Evolutionary conservation across 768 basidiomycete species (phyloP).

Genomic region (Boletus reticuloceps): DNA sequence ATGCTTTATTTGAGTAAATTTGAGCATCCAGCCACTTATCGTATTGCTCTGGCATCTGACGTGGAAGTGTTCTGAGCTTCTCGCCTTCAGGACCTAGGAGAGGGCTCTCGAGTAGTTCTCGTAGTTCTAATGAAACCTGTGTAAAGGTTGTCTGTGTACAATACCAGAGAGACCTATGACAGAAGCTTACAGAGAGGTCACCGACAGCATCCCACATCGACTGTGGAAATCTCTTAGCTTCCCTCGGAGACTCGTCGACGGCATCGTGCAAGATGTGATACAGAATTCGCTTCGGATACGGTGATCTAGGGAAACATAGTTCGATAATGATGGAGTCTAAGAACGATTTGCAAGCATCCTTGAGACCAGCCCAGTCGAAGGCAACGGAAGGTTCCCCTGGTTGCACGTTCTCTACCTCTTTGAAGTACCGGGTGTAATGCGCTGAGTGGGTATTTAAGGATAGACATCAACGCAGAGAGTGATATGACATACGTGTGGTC

Average conservation of each 20-base stretch:
- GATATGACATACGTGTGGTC: conserved; percentile 55
- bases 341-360: conserved; percentile 69
- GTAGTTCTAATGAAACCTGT: conserved; percentile 64
- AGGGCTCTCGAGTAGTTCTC: conserved; percentile 60
- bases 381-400: conserved; percentile 49
- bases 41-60: conserved; percentile 58
- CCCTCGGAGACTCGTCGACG: conserved; percentile 67
- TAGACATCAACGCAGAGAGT: neutral
- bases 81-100: conserved; percentile 56
- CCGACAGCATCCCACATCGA: conserved; percentile 79
- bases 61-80: conserved; percentile 47
- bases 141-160: neutral
- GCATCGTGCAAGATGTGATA: conserved; percentile 69
- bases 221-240: conserved; percentile 76
- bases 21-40: conserved; percentile 71
- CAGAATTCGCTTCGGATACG: conserved; percentile 64
- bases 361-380: conserved; percentile 65
- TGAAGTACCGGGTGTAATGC: conserved; percentile 73
- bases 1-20: conserved; percentile 56
- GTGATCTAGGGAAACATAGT: conserved; percentile 68
- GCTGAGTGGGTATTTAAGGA: conserved; percentile 38
- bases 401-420: conserved; percentile 37
- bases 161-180: conserved; percentile 40
- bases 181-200: conserved; percentile 64
- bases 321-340: conserved; percentile 83